Evolutionary conservation across 2,329 filamentous ascomycete genomes (phyloP), one percentile per base, ranked within the genome.

Genomic region (Davidsoniella virescens): DNA sequence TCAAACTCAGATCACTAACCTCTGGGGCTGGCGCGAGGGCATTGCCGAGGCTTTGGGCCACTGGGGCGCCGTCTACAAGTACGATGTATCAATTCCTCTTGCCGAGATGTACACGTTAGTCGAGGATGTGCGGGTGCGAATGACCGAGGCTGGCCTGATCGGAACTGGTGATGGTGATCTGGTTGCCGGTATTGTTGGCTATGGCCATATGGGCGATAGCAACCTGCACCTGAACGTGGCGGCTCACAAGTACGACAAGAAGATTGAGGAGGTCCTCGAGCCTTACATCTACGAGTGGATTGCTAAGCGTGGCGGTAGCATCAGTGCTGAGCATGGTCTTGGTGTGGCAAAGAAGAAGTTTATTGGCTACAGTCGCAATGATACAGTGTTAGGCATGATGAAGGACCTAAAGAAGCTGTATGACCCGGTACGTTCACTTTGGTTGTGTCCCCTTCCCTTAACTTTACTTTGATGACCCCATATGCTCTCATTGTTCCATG

Each of bases 201-300:
- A 95, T 62, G 92, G 92, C 33, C 92, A 98, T 64, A 96, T 98
- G 88, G 93, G 92, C 38, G 92, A 98, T 65, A 80, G 84, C 3
- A 98, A 98, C 66, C 67, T 98, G 56, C 93, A 98, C 66, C 72
- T 98, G 57, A 98, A 98, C 65, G 76, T 98, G 33, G 75, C 84
- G 1, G 83, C 86, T 16, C 71, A 88, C 54, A 70, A 81, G 54
- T 96, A 92, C 65, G 86, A 92, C 65, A 84, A 88, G 66, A 72
- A 77, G 51, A 86, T 98, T 23, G 92, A 98, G 68, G 77, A 84
- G 65, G 71, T 77, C 23, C 73, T 98, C 38, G 92, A 98, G 69
- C 92, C 93, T 0, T 98, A 84, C 67, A 86, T 98, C 20, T 98
- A 95, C 62, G 87, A 98, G 68, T 98, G 92, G 92, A 90, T 96